A percentile compares a stretch with the other conserved stretches of the same genome.
phyloP scores from a whole-genome alignment of 306 rosid species.

The Vigna reflexopilosa region DNA sequence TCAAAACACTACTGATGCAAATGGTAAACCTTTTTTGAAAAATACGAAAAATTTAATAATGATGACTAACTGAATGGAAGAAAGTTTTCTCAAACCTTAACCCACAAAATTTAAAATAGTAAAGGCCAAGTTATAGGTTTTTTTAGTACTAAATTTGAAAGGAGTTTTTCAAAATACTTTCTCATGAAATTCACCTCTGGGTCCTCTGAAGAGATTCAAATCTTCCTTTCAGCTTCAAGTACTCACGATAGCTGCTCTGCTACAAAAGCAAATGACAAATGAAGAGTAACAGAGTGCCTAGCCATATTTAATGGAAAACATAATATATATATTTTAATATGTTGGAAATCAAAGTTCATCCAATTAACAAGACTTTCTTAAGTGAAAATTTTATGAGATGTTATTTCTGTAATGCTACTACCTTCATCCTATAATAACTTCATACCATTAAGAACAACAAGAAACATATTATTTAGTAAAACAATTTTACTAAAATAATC shows the following conservation, averaged over 20 bases:
- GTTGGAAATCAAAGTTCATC: constrained; percentile 8
- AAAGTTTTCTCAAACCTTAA: not conserved
- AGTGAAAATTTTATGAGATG: constrained; percentile 1
- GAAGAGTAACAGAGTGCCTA: constrained; percentile 27
- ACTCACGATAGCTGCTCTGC: constrained; percentile 93
- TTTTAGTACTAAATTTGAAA: not conserved
- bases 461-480: no score
- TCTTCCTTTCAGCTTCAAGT: constrained; percentile 84
- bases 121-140: not conserved
- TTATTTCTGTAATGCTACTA: not conserved
- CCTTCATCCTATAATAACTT: no score
- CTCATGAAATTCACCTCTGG: constrained; percentile 70
- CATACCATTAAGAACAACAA: no score
- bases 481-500: no score
- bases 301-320: not conserved
- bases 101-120: not conserved
- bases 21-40: not conserved
- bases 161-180: not conserved
- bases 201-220: constrained; percentile 92
- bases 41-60: not conserved
- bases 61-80: not conserved
- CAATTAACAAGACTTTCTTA: not conserved
- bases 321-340: not conserved
- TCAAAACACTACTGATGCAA: not conserved
- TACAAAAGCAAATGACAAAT: constrained; percentile 29